These are phyloP conservation scores for Geotrichum restrictum DNA, from an alignment of 1,139 yeast genomes.

Conservation along the genomic window DNA sequence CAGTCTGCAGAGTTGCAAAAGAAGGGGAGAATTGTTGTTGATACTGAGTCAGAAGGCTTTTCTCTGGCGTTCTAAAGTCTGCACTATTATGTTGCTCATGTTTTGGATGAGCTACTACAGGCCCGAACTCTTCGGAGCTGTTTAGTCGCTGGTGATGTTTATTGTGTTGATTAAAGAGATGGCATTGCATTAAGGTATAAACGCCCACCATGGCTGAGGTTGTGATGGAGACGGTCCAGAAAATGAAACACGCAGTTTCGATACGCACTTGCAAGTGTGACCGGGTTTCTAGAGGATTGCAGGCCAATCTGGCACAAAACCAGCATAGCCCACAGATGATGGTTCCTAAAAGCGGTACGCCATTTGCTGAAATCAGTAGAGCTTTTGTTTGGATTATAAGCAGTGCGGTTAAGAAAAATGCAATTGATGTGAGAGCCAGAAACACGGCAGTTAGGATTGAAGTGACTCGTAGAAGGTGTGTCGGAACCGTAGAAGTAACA, in stretches of 20 bases:
- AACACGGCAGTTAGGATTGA: conserved; percentile 10
- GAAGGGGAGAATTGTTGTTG: neutral
- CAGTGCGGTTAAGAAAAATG: conserved; percentile 9
- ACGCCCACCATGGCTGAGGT: conserved; percentile 8
- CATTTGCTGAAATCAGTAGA: conserved; percentile 6
- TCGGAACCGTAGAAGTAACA: neutral
- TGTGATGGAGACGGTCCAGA: conserved; percentile 12
- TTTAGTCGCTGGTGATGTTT: too few species aligned
- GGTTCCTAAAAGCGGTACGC: conserved; percentile 10
- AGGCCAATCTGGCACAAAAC: conserved; percentile 9
- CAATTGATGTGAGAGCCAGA: neutral
- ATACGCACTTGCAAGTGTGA: neutral
- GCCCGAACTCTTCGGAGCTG: too few species aligned
- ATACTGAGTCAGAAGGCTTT: neutral
- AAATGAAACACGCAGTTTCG: conserved; percentile 7
- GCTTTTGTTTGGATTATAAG: conserved; percentile 4
- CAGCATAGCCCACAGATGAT: conserved; percentile 10
- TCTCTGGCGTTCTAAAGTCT: neutral
- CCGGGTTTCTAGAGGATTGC: neutral
- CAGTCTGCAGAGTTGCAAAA: neutral
- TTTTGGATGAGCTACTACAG: too few species aligned
- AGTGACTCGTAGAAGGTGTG: neutral
- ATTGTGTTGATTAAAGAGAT: neutral
- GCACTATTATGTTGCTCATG: neutral
- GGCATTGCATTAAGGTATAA: conserved; percentile 12